Conservation (phyloP, 768 basidiomycete genomes). For the Boletus rubropictus region DNA sequence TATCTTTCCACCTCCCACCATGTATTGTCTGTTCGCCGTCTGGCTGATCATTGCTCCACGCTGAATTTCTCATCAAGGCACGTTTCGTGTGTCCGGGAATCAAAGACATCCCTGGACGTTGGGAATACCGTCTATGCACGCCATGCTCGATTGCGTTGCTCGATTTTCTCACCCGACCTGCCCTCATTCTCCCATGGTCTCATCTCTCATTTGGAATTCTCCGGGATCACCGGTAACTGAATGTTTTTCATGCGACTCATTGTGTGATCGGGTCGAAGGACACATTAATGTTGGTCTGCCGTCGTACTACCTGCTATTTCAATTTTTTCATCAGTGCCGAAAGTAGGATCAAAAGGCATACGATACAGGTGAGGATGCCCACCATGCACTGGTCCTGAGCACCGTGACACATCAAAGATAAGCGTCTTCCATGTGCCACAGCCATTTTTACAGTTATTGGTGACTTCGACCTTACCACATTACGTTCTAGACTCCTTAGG, state of each 20-base stretch:
- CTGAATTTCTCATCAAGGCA: neutral
- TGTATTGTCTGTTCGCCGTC: neutral
- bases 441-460: neutral
- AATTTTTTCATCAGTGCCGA: neutral
- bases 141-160: neutral
- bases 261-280: neutral
- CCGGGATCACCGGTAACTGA: neutral
- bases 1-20: neutral
- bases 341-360: neutral
- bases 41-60: too few species aligned
- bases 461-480: neutral
- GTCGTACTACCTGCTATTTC: neutral
- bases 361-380: neutral
- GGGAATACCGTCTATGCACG: neutral
- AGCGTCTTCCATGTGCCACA: neutral
- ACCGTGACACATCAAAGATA: neutral
- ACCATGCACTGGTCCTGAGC: neutral
- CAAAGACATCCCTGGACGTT: neutral
- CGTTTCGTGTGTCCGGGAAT: neutral
- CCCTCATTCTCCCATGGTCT: neutral
- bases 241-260: neutral
- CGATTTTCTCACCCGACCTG: constrained; percentile 3
- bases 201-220: neutral
- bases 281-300: too few species aligned
- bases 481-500: neutral